Percentiles rank a stretch among this genome's conserved stretches.
phyloP scores from a whole-genome alignment of 495 filamentous ascomycete species.

The Podospora tetraspora region DNA sequence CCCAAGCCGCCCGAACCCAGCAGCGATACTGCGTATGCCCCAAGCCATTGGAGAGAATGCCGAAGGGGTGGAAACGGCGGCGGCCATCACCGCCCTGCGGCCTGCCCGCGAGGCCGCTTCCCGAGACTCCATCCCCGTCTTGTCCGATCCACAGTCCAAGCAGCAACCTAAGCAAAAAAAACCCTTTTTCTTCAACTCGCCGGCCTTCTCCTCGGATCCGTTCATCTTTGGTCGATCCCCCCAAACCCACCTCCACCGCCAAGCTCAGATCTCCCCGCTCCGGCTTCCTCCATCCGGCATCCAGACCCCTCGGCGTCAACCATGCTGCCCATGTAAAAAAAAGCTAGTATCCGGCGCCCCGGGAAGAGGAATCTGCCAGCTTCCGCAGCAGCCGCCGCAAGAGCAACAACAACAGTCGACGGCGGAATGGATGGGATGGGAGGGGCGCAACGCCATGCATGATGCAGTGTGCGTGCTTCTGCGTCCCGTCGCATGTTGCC shows the following conservation, averaged over 20 bases:
- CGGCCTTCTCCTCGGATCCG: background rate
- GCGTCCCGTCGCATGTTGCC: background rate
- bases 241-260: background rate
- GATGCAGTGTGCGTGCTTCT: background rate
- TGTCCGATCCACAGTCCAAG: background rate
- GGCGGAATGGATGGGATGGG: background rate
- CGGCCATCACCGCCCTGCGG: background rate
- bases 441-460: background rate
- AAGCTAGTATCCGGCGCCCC: background rate
- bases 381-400: background rate
- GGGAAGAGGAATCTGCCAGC: background rate
- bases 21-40: background rate
- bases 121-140: background rate
- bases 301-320: background rate
- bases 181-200: background rate
- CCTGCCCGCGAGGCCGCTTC: background rate
- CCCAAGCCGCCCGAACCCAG: conserved; percentile 21
- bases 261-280: background rate
- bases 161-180: background rate
- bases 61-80: background rate
- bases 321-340: background rate
- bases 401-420: background rate
- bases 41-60: background rate
- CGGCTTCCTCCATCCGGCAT: background rate
- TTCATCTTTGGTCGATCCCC: background rate